These are phyloP conservation scores for Phytophthora tentaculata DNA, from an alignment of 352 stramenopile species.

Conservation along the genomic window DNA sequence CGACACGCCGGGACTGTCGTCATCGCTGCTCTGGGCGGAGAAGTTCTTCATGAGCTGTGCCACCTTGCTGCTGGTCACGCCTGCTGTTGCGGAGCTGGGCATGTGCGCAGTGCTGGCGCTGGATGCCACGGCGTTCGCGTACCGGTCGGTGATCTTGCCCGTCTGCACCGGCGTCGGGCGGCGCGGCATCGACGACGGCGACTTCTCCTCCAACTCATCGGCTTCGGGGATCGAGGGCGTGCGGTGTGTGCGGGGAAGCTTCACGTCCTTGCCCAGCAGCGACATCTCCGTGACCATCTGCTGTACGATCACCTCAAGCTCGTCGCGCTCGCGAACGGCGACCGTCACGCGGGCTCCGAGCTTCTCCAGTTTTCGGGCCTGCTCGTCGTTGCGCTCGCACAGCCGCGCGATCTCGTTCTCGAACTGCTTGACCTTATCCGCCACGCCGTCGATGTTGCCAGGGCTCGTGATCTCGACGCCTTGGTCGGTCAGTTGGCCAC, in stretches of 20 bases:
- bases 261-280: conserved; percentile 30
- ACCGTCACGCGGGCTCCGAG: conserved; percentile 53
- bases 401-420: conserved; percentile 54
- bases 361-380: conserved; percentile 54
- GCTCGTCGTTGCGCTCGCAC: conserved; percentile 65
- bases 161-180: conserved; percentile 19
- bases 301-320: conserved; percentile 68
- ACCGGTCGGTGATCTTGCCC: conserved; percentile 54
- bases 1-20: conserved; percentile 17
- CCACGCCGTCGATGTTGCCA: conserved; percentile 38
- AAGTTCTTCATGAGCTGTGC: conserved; percentile 82
- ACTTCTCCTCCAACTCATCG: conserved; percentile 38
- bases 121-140: conserved; percentile 49
- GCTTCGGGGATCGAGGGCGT: conserved; percentile 30
- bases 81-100: conserved; percentile 11
- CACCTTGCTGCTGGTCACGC: conserved; percentile 53
- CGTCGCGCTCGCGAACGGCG: conserved; percentile 55
- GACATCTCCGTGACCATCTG: conserved; percentile 70
- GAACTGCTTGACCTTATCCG: conserved; percentile 57
- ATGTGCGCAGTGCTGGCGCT: conserved; percentile 20
- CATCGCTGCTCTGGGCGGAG: conserved; percentile 37
- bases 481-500: conserved; percentile 16
- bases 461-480: not conserved
- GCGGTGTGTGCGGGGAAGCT: conserved; percentile 23
- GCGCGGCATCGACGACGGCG: conserved; percentile 3